Conservation (phyloP, 2,329 filamentous ascomycete genomes). For the Dothideomycetes sp. region DNA sequence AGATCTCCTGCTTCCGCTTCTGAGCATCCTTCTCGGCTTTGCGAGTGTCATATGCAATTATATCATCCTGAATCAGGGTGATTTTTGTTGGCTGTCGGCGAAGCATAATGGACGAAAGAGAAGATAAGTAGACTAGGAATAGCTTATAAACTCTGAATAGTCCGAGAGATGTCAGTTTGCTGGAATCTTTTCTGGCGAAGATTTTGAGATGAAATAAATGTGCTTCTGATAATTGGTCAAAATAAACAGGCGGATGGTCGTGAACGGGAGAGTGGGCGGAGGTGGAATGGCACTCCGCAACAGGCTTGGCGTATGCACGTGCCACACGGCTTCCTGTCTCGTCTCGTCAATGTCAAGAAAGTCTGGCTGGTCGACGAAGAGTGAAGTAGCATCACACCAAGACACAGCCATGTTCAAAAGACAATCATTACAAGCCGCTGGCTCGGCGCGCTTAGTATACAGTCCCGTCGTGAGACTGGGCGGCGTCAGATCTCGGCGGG, state of each 20-base stretch:
- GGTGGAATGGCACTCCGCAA: too few species aligned
- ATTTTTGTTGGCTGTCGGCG: constrained; percentile 25
- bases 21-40: constrained; percentile 18
- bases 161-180: too few species aligned
- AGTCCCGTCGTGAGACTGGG: neutral
- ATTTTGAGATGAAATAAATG: too few species aligned
- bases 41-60: constrained; percentile 21
- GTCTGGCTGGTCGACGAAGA: too few species aligned
- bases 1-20: constrained; percentile 12
- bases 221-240: too few species aligned
- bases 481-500: constrained; percentile 2
- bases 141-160: neutral
- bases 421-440: constrained; percentile 4
- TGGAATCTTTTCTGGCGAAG: too few species aligned
- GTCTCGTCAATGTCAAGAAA: too few species aligned
- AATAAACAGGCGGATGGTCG: too few species aligned
- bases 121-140: neutral
- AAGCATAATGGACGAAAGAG: constrained; percentile 17
- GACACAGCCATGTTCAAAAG: constrained; percentile 6
- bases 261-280: too few species aligned
- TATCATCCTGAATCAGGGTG: constrained; percentile 22
- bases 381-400: too few species aligned
- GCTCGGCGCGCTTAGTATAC: constrained; percentile 1
- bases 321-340: too few species aligned
- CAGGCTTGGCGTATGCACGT: too few species aligned